Percentiles rank a stretch among this genome's conserved stretches.
Conservation (phyloP, 208 protist species). For the Phytomonas sp. region DNA sequence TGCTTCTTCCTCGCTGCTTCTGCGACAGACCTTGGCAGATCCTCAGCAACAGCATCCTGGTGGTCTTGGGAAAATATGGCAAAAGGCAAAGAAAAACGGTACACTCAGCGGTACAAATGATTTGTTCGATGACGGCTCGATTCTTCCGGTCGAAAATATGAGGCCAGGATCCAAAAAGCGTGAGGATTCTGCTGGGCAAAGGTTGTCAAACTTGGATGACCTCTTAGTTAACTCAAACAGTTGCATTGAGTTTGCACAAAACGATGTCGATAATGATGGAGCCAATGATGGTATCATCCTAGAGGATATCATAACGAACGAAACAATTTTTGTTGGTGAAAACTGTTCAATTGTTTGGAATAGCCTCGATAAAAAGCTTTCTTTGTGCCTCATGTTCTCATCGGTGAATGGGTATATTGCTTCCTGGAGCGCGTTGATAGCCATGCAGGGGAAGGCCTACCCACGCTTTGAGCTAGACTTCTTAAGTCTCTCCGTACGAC, state of each 20-base stretch:
- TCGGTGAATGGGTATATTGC: conserved; percentile 61
- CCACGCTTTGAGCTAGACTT: conserved; percentile 42
- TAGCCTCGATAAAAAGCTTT: conserved; percentile 64
- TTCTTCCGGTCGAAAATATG: not conserved
- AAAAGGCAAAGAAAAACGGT: not conserved
- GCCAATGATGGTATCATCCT: conserved; percentile 31
- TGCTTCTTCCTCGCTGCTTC: not conserved
- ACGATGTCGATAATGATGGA: conserved; percentile 18
- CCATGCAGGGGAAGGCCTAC: conserved; percentile 68
- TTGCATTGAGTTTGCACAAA: conserved; percentile 10
- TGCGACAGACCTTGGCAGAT: not conserved
- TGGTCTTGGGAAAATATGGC: not conserved
- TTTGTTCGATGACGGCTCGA: not conserved
- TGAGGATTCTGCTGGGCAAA: not conserved
- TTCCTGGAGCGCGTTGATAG: conserved; percentile 63
- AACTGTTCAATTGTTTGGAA: conserved; percentile 88
- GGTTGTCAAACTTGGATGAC: not conserved
- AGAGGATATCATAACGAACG: conserved; percentile 61
- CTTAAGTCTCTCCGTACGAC: conserved; percentile 26
- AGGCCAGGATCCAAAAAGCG: not conserved
- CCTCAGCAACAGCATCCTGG: not conserved
- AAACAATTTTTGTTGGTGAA: conserved; percentile 75
- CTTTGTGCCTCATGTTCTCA: conserved; percentile 74
- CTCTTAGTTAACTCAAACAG: conserved; percentile 7
- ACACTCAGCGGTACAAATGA: not conserved